phyloP scores from a whole-genome alignment of 352 stramenopile species.

The Pythium myriotylum region DNA sequence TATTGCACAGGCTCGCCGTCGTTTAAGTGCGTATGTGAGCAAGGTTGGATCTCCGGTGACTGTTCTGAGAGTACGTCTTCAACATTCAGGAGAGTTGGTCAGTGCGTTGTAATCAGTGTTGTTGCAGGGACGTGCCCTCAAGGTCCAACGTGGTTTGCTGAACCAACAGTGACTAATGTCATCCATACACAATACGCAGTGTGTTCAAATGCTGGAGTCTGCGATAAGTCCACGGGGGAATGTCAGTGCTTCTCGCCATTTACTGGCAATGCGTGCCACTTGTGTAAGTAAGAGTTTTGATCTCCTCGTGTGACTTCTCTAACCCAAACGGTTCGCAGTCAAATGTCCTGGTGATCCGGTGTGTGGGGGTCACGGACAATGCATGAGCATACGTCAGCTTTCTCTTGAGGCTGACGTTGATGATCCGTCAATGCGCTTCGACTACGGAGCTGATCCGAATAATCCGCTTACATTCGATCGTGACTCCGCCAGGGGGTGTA shows the following conservation, averaged over 20 bases:
- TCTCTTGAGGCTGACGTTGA: slow-evolving; percentile 60
- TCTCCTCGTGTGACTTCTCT: no score
- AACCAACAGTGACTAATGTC: slow-evolving; percentile 43
- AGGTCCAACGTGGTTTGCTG: slow-evolving; percentile 64
- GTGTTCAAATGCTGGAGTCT: slow-evolving; percentile 69
- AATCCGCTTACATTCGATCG: slow-evolving; percentile 80
- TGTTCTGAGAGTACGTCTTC: slow-evolving; percentile 54
- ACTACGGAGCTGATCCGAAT: slow-evolving; percentile 72
- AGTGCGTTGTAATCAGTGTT: neutral
- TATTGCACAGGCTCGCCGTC: slow-evolving; percentile 61
- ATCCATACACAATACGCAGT: slow-evolving; percentile 52
- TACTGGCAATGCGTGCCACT: slow-evolving; percentile 55
- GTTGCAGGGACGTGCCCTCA: slow-evolving; percentile 58
- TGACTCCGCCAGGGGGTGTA: slow-evolving; percentile 80
- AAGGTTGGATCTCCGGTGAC: slow-evolving; percentile 64
- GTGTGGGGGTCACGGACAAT: slow-evolving; percentile 78
- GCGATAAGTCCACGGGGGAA: slow-evolving; percentile 53
- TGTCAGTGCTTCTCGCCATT: slow-evolving; percentile 69
- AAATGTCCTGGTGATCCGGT: slow-evolving; percentile 53
- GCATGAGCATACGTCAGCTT: slow-evolving; percentile 71
- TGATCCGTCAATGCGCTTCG: slow-evolving; percentile 49
- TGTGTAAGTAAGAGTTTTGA: slow-evolving; percentile 29
- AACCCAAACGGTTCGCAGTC: slow-evolving; percentile 33
- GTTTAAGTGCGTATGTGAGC: slow-evolving; percentile 61
- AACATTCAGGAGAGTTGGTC: neutral